These are phyloP conservation scores for Byssoonygena ceratinophila DNA, from an alignment of 2,329 filamentous ascomycete genomes.

Conservation along the genomic window DNA sequence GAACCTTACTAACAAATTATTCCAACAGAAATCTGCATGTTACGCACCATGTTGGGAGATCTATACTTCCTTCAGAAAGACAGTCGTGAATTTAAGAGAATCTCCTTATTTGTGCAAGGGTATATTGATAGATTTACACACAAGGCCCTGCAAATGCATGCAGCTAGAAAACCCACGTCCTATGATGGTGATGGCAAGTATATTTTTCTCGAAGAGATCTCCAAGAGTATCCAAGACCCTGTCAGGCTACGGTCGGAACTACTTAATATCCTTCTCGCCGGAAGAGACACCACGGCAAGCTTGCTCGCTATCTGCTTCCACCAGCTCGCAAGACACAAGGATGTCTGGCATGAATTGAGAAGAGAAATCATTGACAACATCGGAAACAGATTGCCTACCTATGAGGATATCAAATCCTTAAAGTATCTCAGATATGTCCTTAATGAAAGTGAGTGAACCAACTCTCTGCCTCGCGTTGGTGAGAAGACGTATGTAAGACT, in stretches of 20 bases:
- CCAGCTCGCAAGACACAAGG: slow-evolving; percentile 35
- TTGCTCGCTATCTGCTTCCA: slow-evolving; percentile 40
- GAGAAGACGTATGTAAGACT: background rate
- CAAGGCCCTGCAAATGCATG: slow-evolving; percentile 21
- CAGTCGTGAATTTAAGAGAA: slow-evolving; percentile 11
- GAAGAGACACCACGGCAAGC: slow-evolving; percentile 46
- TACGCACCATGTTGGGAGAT: slow-evolving; percentile 8
- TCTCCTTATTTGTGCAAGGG: slow-evolving; percentile 12
- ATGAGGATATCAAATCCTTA: slow-evolving; percentile 35
- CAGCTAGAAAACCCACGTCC: slow-evolving; percentile 12
- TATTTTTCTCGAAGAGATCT: slow-evolving; percentile 42
- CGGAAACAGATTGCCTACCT: slow-evolving; percentile 35
- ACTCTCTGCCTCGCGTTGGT: background rate
- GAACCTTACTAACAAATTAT: background rate
- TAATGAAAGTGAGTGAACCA: slow-evolving; percentile 25
- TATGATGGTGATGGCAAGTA: slow-evolving; percentile 26
- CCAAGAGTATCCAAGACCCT: slow-evolving; percentile 38
- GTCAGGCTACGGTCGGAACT: slow-evolving; percentile 41
- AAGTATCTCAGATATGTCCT: slow-evolving; percentile 30
- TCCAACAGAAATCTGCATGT: slow-evolving; percentile 12
- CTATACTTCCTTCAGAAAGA: slow-evolving; percentile 15
- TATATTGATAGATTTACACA: slow-evolving; percentile 26
- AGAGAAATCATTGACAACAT: slow-evolving; percentile 31
- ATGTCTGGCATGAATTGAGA: slow-evolving; percentile 31
- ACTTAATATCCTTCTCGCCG: slow-evolving; percentile 44